Base-by-base conservation (phyloP, 1,139 yeast genomes). In the Magnusiomyces suaveolens region DNA sequence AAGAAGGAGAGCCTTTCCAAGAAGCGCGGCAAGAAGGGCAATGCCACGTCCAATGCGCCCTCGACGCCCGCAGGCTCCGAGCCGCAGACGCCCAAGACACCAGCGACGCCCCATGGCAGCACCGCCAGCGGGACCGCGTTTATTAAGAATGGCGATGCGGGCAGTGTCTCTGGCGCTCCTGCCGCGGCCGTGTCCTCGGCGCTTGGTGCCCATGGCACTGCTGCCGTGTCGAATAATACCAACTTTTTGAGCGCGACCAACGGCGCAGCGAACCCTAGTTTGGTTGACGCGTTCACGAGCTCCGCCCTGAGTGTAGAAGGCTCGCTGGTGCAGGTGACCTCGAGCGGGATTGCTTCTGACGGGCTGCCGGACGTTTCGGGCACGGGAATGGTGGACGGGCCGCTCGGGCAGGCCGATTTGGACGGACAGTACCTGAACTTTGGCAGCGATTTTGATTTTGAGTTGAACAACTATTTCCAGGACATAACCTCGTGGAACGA, bases 71-170 rank as follows among this genome's bases (percentile, higher is more conserved):
- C 59, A 56, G 51, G 59, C 64, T 66, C 70, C 2, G 73, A 69
- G 54, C 72, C 73, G 2, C 72, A 69, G n/a, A 69, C 73, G 14
- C 73, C 73, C 3, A 69, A 72, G 12, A 69, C 73, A 36, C 73
- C 73, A 1, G 64, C 68, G 8, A 70, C 73, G 1, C 73, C 72
- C 3, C 69, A 68, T 43, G 26, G 26, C 43, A 39, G 21, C 21
- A 32, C 8, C 36, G 14, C 8, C 36, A 32, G 14, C 36, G n/a
- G 51, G 46, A n/a, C n/a, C n/a, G n/a, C n/a, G n/a, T n/a, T n/a
- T n/a, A n/a, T n/a, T n/a, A n/a, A n/a, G n/a, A n/a, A n/a, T n/a
- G n/a, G n/a, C n/a, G n/a, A n/a, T n/a, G n/a, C n/a, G n/a, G n/a
- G n/a, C n/a, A n/a, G n/a, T n/a, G n/a, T n/a, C n/a, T n/a, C n/a